Base-by-base conservation (phyloP, 345 rosid genomes). In the Nephelium lappaceum region DNA sequence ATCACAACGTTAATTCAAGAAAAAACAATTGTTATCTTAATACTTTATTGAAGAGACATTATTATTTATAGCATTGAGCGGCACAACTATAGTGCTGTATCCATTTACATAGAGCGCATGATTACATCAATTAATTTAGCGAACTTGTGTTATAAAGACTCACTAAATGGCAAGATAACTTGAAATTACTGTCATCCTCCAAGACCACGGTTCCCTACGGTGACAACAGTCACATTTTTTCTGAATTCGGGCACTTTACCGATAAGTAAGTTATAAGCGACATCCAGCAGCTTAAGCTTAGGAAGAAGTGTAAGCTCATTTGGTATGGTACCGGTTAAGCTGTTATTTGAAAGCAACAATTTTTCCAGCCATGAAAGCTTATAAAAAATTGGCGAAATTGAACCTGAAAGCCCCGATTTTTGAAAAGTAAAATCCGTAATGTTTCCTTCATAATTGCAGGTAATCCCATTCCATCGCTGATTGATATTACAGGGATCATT, bases 261-360 rank as follows among this genome's bases (percentile, higher is more conserved):
- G 10, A 69, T 78, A 6, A 93, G 78, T 47, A 75, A 36, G 53
- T 93, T 93, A 82, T 90, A 82, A 2, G 95, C 87, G 65, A 95
- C 90, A 74, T 95, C 95, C 21, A 95, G 58, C 11, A n/a, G 55
- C 14, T 60, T 76, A 77, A 95, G 93, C 73, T 79, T 83, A 43
- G 88, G 69, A 87, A 95, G 79, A 3, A 57, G 77, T 0, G 89
- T 78, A 41, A 95, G 98, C 79, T 87, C 88, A 1, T 47, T 49
- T 0, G 99, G 98, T 72, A 95, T 91, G 3, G 85, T 69, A 67
- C 97, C 97, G 0, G 75, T 81, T 69, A 95, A 81, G 11, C 61
- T 5, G 74, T 93, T 93, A 65, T 83, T 74, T 4, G 95, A 75
- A 67, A 95, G 86, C 74, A 85, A 77, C 67, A 92, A 77, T 5